Base-by-base conservation (phyloP, 768 basidiomycete species). In the Clathrus columnatus region DNA sequence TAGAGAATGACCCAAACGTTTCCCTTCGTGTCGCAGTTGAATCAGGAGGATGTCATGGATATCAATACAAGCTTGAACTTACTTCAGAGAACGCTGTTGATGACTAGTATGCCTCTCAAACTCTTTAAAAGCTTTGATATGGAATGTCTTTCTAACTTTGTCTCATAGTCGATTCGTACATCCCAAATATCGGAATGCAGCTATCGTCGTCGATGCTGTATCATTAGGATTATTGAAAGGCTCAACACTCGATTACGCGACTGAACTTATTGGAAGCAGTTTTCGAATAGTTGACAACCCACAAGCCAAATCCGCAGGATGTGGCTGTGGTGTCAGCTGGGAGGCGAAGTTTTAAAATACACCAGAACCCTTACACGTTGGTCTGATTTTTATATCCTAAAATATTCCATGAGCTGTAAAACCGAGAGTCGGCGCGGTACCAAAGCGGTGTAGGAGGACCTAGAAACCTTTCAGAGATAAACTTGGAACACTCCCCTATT, bases 321-420 rank as follows among this genome's bases (percentile, higher is more conserved):
- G 95, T 59, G 94, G 95, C 1, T 99, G 95, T 63, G 95, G 95
- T 16, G 84, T 97, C 20, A 94, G 91, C 65, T 96, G 91, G 93
- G 92, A 94, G 65, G 73, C 91, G 55, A 89, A 90, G 65, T 59
- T 66, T 18, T 73, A 55, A 61, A n/a, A n/a, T n/a, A n/a, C n/a
- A n/a, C n/a, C n/a, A n/a, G n/a, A n/a, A n/a, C n/a, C n/a, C n/a
- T n/a, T n/a, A n/a, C n/a, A n/a, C n/a, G n/a, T n/a, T n/a, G n/a
- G n/a, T n/a, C n/a, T n/a, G n/a, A n/a, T n/a, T n/a, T n/a, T n/a
- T n/a, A n/a, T n/a, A n/a, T n/a, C n/a, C n/a, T n/a, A n/a, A n/a
- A n/a, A n/a, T n/a, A n/a, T n/a, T n/a, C n/a, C n/a, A n/a, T n/a
- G n/a, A n/a, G n/a, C n/a, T n/a, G n/a, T n/a, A n/a, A n/a, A n/a